Percentiles rank a stretch among this genome's conserved stretches.
phyloP scores from a whole-genome alignment of 768 basidiomycete species.

The Boletus rufocinnamomeus region DNA sequence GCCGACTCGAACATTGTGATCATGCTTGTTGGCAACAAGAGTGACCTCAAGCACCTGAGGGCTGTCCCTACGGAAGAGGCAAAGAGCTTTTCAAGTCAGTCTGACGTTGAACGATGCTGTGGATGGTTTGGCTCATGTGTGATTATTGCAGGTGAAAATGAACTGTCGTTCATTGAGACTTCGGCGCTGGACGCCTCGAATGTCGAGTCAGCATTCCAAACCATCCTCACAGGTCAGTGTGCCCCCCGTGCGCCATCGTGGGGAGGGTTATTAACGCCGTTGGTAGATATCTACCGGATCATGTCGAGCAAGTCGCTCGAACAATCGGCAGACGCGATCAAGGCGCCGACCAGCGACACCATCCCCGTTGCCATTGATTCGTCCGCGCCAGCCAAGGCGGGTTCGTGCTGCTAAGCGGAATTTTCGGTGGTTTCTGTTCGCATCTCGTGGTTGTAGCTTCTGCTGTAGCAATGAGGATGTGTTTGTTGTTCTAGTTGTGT shows the following conservation, averaged over 20 bases:
- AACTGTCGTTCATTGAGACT: slow-evolving; percentile 95
- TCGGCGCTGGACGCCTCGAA: slow-evolving; percentile 99
- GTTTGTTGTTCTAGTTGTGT: slow-evolving; percentile 23
- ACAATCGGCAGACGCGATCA: slow-evolving; percentile 73
- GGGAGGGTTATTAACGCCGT: slow-evolving; percentile 1
- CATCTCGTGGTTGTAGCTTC: slow-evolving; percentile 3
- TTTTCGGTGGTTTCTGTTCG: not conserved
- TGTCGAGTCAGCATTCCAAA: slow-evolving; percentile 97
- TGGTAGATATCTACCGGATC: slow-evolving; percentile 92
- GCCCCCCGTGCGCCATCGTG: not conserved
- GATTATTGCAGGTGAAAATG: slow-evolving; percentile 71
- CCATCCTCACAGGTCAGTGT: slow-evolving; percentile 81
- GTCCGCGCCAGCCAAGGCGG: slow-evolving; percentile 50
- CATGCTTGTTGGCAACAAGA: slow-evolving; percentile 98
- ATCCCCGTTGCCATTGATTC: slow-evolving; percentile 78
- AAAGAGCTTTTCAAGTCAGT: slow-evolving; percentile 79
- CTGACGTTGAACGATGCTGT: slow-evolving; percentile 27
- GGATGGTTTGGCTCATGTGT: slow-evolving; percentile 4
- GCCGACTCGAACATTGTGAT: slow-evolving; percentile 93
- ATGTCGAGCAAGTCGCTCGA: slow-evolving; percentile 96
- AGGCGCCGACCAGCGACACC: slow-evolving; percentile 78
- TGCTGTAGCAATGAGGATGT: slow-evolving; percentile 3
- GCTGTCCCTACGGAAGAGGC: slow-evolving; percentile 98
- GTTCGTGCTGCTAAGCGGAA: slow-evolving; percentile 61
- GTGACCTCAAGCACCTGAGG: slow-evolving; percentile 95